Percentiles rank a stretch among this genome's conserved stretches.
phyloP scores from a whole-genome alignment of 768 basidiomycete genomes.

The Lactifluus piperatus region DNA sequence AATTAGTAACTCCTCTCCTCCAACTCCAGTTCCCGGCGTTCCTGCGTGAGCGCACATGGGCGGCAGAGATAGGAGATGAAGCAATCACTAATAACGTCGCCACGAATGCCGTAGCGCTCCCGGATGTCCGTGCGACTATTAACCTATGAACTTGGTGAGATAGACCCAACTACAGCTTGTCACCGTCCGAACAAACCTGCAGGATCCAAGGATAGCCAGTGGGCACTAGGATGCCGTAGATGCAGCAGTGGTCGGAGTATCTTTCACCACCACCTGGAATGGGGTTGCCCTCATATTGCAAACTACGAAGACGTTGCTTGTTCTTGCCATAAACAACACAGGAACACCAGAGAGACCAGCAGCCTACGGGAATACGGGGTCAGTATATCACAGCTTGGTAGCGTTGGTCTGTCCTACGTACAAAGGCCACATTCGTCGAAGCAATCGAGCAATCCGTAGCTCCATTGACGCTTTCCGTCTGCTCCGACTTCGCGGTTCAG shows the following conservation, averaged over 20 bases:
- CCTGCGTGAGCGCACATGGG: background rate
- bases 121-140: background rate
- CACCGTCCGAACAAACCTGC: background rate
- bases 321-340: slow-evolving; percentile 32
- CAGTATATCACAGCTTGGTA: background rate
- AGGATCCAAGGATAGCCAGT: too few relatives aligned
- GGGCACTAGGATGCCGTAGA: slow-evolving; percentile 28
- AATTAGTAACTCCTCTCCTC: background rate
- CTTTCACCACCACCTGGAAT: slow-evolving; percentile 32
- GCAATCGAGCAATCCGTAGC: slow-evolving; percentile 23
- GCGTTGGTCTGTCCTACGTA: slow-evolving; percentile 9
- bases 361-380: slow-evolving; percentile 24
- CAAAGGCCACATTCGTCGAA: slow-evolving; percentile 23
- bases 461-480: slow-evolving; percentile 30
- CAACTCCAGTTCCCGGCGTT: slow-evolving; percentile 1
- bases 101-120: background rate
- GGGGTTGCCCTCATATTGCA: slow-evolving; percentile 29
- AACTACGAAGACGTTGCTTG: slow-evolving; percentile 33
- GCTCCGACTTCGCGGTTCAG: slow-evolving; percentile 21
- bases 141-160: background rate
- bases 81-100: background rate
- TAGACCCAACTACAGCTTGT: background rate
- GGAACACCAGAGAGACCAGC: slow-evolving; percentile 31
- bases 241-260: slow-evolving; percentile 30
- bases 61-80: background rate